Evolutionary conservation across 768 basidiomycete species (phyloP).

Genomic region (Tylopilus vinaceipallidus): DNA sequence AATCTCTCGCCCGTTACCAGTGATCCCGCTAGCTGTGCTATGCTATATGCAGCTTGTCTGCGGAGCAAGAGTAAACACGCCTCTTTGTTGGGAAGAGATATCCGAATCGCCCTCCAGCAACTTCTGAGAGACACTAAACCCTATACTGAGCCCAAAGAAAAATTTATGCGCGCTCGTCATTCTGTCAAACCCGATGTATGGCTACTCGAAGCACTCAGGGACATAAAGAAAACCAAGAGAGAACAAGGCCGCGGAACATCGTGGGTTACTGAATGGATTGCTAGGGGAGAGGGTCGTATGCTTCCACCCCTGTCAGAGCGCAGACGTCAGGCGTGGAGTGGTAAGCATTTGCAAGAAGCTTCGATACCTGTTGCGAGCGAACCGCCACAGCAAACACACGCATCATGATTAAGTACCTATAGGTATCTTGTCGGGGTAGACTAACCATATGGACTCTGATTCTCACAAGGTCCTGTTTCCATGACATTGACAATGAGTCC

Average conservation of each 20-base stretch:
- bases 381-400: conserved; percentile 3
- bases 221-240: conserved; percentile 34
- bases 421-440: conserved; percentile 3
- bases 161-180: conserved; percentile 21
- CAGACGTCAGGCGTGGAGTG: conserved; percentile 10
- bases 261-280: conserved; percentile 30
- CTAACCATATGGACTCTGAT: neutral
- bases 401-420: conserved; percentile 5
- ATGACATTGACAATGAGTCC: neutral
- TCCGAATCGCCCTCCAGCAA: conserved; percentile 41
- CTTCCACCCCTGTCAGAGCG: conserved; percentile 19
- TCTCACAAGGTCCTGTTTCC: neutral
- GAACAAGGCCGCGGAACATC: conserved; percentile 27
- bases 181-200: conserved; percentile 36
- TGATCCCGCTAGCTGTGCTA: conserved; percentile 57
- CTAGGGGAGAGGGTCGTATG: conserved; percentile 19
- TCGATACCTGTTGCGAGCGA: neutral
- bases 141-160: conserved; percentile 18
- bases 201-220: conserved; percentile 36
- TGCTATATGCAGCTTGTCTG: conserved; percentile 57
- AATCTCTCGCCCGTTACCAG: conserved; percentile 48
- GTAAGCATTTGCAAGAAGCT: neutral
- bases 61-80: conserved; percentile 42
- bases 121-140: conserved; percentile 26
- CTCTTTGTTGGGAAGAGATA: conserved; percentile 37